Evolutionary conservation across 495 filamentous ascomycete species (phyloP).

Genomic region (Aspergillus sclerotioniger): DNA sequence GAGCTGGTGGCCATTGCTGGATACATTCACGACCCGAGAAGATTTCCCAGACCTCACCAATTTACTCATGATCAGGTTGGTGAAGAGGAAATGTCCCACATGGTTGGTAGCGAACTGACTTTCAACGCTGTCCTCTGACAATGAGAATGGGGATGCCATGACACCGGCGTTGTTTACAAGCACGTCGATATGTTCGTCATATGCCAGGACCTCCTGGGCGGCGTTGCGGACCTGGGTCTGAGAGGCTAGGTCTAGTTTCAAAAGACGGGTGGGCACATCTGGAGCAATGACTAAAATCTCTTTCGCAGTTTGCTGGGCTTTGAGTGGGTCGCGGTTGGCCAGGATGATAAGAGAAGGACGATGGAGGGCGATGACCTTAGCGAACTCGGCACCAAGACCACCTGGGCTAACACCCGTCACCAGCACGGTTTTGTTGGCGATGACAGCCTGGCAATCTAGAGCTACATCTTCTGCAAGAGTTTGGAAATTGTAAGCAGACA

Average conservation of each 20-base stretch:
- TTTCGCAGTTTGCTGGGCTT: background rate
- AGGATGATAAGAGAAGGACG: background rate
- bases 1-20: constrained; percentile 38
- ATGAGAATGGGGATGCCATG: constrained; percentile 14
- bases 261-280: background rate
- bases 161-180: constrained; percentile 7
- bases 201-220: constrained; percentile 1
- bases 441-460: background rate
- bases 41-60: constrained; percentile 25
- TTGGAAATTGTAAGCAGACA: background rate
- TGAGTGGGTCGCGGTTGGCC: background rate
- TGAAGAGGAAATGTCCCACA: constrained; percentile 58
- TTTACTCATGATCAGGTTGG: constrained; percentile 52
- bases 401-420: constrained; percentile 3
- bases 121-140: constrained; percentile 46
- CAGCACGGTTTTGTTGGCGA: constrained; percentile 1
- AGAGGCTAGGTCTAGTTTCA: constrained; percentile 1
- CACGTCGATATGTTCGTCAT: constrained; percentile 3
- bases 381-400: constrained; percentile 2
- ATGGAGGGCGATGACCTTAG: background rate
- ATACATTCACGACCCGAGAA: constrained; percentile 29
- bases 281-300: background rate
- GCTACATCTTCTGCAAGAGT: background rate
- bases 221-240: background rate
- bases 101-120: constrained; percentile 56